Percentiles rank a stretch among this genome's conserved stretches.
Evolutionary conservation across 805 yeast genomes (phyloP).

Genomic region (Saturnispora quitensis): DNA sequence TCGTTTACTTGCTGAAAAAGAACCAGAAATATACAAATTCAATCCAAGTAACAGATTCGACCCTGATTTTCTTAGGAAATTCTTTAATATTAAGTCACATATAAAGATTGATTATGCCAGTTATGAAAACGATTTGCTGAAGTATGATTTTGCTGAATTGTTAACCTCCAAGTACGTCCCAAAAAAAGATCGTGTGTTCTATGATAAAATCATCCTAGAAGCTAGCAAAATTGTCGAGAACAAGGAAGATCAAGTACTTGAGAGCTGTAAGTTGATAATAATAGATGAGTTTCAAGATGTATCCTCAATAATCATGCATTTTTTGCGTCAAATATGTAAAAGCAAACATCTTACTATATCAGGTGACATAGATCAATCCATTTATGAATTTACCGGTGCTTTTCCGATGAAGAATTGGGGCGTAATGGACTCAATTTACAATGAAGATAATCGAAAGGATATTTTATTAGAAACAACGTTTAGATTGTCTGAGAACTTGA

Average conservation of each 20-base stretch:
- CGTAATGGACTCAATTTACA: background rate
- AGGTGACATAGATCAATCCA: constrained; percentile 65
- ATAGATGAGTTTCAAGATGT: constrained; percentile 75
- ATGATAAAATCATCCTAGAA: constrained; percentile 11
- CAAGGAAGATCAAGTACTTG: background rate
- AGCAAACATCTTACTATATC: constrained; percentile 52
- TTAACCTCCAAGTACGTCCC: constrained; percentile 7
- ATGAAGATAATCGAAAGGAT: constrained; percentile 16
- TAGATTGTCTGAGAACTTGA: constrained; percentile 51
- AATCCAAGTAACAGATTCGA: background rate
- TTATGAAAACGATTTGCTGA: background rate
- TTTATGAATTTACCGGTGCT: constrained; percentile 58
- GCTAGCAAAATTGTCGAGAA: constrained; percentile 7
- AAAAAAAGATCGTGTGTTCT: constrained; percentile 1
- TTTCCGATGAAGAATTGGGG: constrained; percentile 18
- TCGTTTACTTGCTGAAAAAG: constrained; percentile 33
- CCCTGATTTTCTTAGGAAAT: background rate
- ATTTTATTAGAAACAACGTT: constrained; percentile 43
- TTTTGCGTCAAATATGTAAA: constrained; percentile 32
- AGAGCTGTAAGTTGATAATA: constrained; percentile 20
- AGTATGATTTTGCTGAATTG: background rate
- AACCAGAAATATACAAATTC: background rate
- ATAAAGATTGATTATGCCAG: background rate
- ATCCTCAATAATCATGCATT: constrained; percentile 38
- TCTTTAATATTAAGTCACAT: background rate